phyloP scores from a whole-genome alignment of 106 monocot genomes.

The Amphibolis antarctica region DNA sequence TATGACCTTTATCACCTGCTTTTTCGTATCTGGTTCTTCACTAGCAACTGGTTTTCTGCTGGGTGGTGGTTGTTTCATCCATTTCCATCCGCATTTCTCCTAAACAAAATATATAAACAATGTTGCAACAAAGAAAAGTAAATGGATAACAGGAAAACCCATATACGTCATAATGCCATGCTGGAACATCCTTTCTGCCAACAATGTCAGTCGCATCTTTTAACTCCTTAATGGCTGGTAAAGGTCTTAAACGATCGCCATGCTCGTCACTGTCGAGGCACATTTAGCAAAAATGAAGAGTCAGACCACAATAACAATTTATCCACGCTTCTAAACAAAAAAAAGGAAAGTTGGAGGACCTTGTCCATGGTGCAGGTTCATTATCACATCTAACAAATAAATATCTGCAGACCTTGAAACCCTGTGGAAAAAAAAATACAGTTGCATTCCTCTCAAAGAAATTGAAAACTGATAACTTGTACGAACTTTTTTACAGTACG shows the following conservation, averaged over 20 bases:
- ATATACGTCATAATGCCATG: constrained; percentile 88
- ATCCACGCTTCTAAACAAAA: not conserved
- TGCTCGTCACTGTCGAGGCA: constrained; percentile 43
- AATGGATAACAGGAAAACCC: not conserved
- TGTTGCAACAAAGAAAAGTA: not conserved
- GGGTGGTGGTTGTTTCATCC: constrained; percentile 59
- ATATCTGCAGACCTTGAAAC: constrained; percentile 79
- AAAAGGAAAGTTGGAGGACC: constrained; percentile 19
- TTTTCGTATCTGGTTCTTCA: constrained; percentile 38
- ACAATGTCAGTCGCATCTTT: constrained; percentile 56
- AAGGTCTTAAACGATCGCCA: constrained; percentile 75
- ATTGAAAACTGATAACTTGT: not conserved
- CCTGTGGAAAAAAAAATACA: constrained; percentile 24
- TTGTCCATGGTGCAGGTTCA: constrained; percentile 98
- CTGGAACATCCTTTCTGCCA: constrained; percentile 50
- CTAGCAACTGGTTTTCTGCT: constrained; percentile 39
- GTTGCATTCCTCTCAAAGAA: not conserved
- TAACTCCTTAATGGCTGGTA: constrained; percentile 66
- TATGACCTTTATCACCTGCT: constrained; percentile 16
- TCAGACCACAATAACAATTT: not conserved
- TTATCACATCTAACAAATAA: constrained; percentile 93
- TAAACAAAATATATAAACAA: constrained; percentile 3
- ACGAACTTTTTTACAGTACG: not conserved
- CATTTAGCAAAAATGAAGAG: not conserved
- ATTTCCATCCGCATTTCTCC: constrained; percentile 69